Evolutionary conservation across 202 grass and related monocot genomes (phyloP), one percentile per base, ranked within the genome.

Genomic region (Digitaria exilis): DNA sequence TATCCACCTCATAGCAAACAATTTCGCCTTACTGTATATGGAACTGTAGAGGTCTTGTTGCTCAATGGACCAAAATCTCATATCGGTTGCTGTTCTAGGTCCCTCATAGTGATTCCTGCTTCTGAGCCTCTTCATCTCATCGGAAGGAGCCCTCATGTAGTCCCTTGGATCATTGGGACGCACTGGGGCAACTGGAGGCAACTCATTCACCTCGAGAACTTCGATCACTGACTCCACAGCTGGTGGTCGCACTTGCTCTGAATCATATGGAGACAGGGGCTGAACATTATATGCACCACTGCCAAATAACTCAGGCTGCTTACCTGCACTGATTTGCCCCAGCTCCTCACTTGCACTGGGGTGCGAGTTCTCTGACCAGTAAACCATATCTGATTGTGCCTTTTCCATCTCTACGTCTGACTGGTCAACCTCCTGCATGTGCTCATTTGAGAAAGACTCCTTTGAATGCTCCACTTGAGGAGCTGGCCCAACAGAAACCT

Each of bases 31-130:
- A 10, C 51, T 58, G 65, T 77, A 84, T 19, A 84, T 68, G 5
- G 21, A 84, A 4, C 8, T 69, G 28, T 84, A 84, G 19, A 84
- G 34, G 37, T 84, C 82, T 37, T 84, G 82, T 21, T 84, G 82
- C 61, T 84, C 82, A 46, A 76, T 84, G 37, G 82, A 84, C 82
- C 82, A 84, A 37, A 84, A 84, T 28, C 82, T 84, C 82, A 28
- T 77, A 12, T 77, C 82, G 57, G 82, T 77, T 7, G 82, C 82
- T 84, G 82, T 84, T 26, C 82, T 84, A 26, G 45, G 19, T 0
- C 72, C 72, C 35, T 84, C 50, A 13, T 84, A 84, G 72, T 84
- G 82, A 9, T 84, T 84, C 26, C 49, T 76, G 32, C 10, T 76
- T 84, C 81, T 84, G 2, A 76, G 71, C 49, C 7, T 76, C 81